These are phyloP conservation scores for Taphrina flavorubra DNA, from an alignment of 1,139 yeast genomes.

Conservation along the genomic window DNA sequence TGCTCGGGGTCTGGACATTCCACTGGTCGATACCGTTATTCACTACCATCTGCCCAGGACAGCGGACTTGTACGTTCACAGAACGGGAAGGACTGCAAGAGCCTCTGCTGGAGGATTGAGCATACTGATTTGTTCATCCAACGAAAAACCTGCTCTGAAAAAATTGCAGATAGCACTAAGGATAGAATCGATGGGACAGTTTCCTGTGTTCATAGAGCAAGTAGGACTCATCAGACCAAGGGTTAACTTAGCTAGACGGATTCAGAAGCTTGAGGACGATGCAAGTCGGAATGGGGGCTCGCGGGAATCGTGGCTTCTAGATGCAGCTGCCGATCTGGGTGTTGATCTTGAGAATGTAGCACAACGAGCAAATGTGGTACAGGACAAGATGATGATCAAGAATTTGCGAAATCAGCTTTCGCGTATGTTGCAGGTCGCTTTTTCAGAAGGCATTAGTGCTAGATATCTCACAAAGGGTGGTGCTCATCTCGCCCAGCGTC, in stretches of 20 bases:
- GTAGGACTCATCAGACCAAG: constrained; percentile 73
- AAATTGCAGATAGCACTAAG: constrained; percentile 68
- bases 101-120: constrained; percentile 95
- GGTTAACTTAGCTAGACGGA: constrained; percentile 67
- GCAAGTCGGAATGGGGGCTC: constrained; percentile 24
- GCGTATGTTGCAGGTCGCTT: constrained; percentile 61
- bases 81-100: constrained; percentile 98
- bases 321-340: constrained; percentile 94
- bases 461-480: constrained; percentile 82
- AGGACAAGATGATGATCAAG: constrained; percentile 47
- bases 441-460: constrained; percentile 62
- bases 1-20: constrained; percentile 95
- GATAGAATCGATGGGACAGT: constrained; percentile 65
- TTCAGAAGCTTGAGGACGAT: constrained; percentile 68
- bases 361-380: constrained; percentile 52
- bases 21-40: constrained; percentile 88
- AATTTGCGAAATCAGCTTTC: constrained; percentile 66
- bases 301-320: constrained; percentile 67
- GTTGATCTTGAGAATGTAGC: constrained; percentile 62
- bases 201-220: constrained; percentile 79
- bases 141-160: constrained; percentile 57
- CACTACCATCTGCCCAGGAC: constrained; percentile 95
- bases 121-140: constrained; percentile 88
- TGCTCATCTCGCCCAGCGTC: constrained; percentile 80
- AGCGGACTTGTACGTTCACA: constrained; percentile 91